Evolutionary conservation across 441 rosid genomes (phyloP).

Genomic region (Flueggea neowawraea): DNA sequence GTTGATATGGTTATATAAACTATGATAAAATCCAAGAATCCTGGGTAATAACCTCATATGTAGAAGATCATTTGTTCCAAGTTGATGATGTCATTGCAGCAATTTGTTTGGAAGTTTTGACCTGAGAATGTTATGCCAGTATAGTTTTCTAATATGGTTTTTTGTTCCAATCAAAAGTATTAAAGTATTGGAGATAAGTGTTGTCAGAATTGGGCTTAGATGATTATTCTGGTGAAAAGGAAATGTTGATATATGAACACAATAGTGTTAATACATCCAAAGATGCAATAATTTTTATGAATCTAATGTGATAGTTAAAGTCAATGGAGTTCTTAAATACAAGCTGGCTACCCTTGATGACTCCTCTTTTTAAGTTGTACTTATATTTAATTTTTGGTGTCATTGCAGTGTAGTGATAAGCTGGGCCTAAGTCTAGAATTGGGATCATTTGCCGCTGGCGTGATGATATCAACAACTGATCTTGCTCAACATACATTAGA

Average conservation of each 20-base stretch:
- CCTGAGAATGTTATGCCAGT: background rate
- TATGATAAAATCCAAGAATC: too few relatives aligned
- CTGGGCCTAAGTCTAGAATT: constrained; percentile 54
- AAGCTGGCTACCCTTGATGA: too few relatives aligned
- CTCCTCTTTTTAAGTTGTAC: too few relatives aligned
- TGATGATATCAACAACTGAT: constrained; percentile 60
- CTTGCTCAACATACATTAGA: constrained; percentile 56
- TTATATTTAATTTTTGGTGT: constrained; percentile 10
- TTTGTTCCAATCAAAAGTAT: background rate
- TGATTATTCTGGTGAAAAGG: background rate
- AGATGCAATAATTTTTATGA: too few relatives aligned
- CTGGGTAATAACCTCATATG: too few relatives aligned
- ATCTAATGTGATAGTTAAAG: too few relatives aligned
- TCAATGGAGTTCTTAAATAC: too few relatives aligned
- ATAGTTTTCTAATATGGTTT: background rate
- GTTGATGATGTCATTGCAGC: background rate
- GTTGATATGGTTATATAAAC: too few relatives aligned
- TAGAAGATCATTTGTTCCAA: too few relatives aligned
- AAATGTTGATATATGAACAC: background rate
- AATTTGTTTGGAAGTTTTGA: background rate
- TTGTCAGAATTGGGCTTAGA: too few relatives aligned
- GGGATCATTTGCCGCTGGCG: constrained; percentile 67
- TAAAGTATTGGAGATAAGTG: too few relatives aligned
- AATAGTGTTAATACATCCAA: background rate
- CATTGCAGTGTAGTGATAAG: constrained; percentile 59